Conservation (phyloP, 2,329 filamentous ascomycete genomes). For the Scedosporium minutisporum region DNA sequence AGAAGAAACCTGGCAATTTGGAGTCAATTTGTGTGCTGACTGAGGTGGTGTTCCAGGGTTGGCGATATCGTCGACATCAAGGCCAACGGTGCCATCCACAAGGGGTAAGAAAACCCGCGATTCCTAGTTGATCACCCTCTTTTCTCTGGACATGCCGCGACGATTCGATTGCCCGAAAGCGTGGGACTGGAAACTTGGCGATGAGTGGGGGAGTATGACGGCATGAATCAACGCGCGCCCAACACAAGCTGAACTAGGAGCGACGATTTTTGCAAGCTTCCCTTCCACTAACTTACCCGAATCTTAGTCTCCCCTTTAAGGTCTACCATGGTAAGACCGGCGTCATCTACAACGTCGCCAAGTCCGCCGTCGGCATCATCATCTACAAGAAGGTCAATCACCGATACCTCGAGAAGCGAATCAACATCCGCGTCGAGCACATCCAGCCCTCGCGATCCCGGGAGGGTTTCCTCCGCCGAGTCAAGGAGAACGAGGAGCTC, state of each 20-base stretch:
- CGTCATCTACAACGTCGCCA: constrained; percentile 98
- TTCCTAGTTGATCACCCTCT: constrained; percentile 3
- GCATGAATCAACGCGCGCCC: not conserved
- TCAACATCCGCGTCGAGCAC: constrained; percentile 99
- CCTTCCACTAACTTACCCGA: not conserved
- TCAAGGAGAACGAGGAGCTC: constrained; percentile 91
- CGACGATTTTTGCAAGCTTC: not conserved
- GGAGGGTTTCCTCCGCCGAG: constrained; percentile 91
- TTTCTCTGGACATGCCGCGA: constrained; percentile 3
- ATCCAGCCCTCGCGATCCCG: constrained; percentile 87
- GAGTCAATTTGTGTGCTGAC: constrained; percentile 16
- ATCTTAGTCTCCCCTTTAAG: constrained; percentile 89
- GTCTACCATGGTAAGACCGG: constrained; percentile 99
- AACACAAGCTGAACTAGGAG: not conserved
- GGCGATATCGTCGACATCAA: constrained; percentile 99
- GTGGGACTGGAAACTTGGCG: not conserved
- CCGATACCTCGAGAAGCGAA: constrained; percentile 99
- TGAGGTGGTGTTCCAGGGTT: constrained; percentile 47
- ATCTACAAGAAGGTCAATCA: constrained; percentile 99
- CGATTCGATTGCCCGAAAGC: not conserved
- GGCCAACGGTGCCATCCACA: constrained; percentile 96
- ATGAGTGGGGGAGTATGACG: not conserved
- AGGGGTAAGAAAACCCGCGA: constrained; percentile 58
- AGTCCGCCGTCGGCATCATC: constrained; percentile 95
- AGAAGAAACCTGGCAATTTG: constrained; percentile 21